Conservation (phyloP, 805 yeast species). For the Groenewaldozyma tartarivorans region DNA sequence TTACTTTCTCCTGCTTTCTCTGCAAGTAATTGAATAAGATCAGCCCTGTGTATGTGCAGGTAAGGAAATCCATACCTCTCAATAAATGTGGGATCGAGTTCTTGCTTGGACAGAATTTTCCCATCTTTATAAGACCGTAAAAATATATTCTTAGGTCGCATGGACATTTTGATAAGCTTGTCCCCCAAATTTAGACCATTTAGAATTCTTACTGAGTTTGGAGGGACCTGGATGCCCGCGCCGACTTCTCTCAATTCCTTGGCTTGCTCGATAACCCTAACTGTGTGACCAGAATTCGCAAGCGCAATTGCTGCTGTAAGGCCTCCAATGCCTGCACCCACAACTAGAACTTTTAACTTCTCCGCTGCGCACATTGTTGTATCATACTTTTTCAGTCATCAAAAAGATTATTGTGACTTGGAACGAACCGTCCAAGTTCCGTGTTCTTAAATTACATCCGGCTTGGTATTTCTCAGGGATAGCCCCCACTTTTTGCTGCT, state of each 20-base stretch:
- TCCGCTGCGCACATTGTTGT: too few relatives aligned
- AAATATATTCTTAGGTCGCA: constrained; percentile 5
- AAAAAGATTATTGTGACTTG: too few relatives aligned
- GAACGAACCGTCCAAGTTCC: too few relatives aligned
- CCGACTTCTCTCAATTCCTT: constrained; percentile 26
- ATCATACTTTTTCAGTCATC: too few relatives aligned
- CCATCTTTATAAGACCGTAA: constrained; percentile 21
- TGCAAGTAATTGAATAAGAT: constrained; percentile 22
- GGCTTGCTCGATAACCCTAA: constrained; percentile 23
- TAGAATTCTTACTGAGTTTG: constrained; percentile 23
- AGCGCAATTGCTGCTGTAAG: constrained; percentile 25
- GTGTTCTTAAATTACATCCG: too few relatives aligned
- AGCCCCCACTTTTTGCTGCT: too few relatives aligned
- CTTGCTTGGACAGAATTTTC: constrained; percentile 16
- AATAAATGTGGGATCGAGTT: constrained; percentile 16
- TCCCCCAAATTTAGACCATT: constrained; percentile 18
- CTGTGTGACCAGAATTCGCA: constrained; percentile 22
- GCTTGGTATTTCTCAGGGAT: too few relatives aligned
- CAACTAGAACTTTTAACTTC: constrained; percentile 19
- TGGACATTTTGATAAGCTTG: constrained; percentile 9
- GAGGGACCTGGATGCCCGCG: constrained; percentile 30
- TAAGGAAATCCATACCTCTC: constrained; percentile 19
- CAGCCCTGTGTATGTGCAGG: constrained; percentile 25
- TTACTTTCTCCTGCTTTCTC: constrained; percentile 19
- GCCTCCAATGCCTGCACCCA: constrained; percentile 29